Base-by-base conservation (phyloP, 768 basidiomycete species). In the Mycena venus region DNA sequence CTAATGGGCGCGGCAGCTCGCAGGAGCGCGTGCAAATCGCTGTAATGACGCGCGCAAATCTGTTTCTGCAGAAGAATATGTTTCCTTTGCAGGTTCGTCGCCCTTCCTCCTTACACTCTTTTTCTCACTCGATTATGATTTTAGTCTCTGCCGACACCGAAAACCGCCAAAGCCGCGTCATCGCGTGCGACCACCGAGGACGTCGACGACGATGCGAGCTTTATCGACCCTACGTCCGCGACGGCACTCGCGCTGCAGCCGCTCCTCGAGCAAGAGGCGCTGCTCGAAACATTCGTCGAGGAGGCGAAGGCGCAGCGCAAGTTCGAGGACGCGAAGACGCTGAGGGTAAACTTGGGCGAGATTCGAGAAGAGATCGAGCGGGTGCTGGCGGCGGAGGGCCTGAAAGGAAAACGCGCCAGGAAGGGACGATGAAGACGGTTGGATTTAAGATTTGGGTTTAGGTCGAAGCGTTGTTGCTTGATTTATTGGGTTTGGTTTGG, bases 21-120 rank as follows among this genome's bases (percentile, higher is more conserved):
- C 96, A 97, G 77, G 94, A 96, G 70, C 90, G 93, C 42, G 89
- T 99, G 9, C 96, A 98, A 82, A 85, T 88, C 23, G 96, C 97
- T 0, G 92, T 99, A 23, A 86, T 91, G 70, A 90, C 90, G 3
- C 88, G 94, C 3, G 94, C 96, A 0, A 94, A 90, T 72, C 53
- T 92, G 31, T 99, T 98, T 81, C 84, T 99, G 75, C 93, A 95
- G 80, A 95, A 94, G 79, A 92, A 98, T 77, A 96, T 99, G 94
- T 92, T 95, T 71, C 93, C 94, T 21, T 85, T 98, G 10, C 93
- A 96, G 87, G 94, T 92, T 69, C 21, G 84, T 79, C 38, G 63
- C 73, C 23, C 1, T 63, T 44, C 15, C 10, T 25, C 12, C 11
- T 11, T 11, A 31, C 49, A n/a, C 42, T n/a, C 15, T 9, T 9